A percentile compares a stretch with the other conserved stretches of the same genome.
phyloP scores from a whole-genome alignment of 352 stramenopile species.

The Phytopythium aichiense region DNA sequence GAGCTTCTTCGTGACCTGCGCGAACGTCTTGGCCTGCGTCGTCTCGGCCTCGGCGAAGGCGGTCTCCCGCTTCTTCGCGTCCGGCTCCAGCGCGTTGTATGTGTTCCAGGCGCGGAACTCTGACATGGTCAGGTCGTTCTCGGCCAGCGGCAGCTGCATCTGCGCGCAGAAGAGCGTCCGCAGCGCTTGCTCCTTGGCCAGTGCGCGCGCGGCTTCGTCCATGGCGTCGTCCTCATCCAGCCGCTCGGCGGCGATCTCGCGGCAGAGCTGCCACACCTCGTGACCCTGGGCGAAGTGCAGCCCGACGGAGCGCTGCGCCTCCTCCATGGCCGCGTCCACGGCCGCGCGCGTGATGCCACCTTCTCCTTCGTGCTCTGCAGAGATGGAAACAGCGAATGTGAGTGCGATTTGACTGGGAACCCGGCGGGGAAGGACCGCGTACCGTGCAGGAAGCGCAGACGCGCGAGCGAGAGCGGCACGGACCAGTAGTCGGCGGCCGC shows the following conservation, averaged over 20 bases:
- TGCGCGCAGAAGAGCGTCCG: constrained; percentile 45
- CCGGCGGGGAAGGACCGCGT: neutral
- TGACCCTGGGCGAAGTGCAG: constrained; percentile 54
- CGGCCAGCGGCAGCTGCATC: constrained; percentile 55
- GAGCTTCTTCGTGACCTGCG: constrained; percentile 57
- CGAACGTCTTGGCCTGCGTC: constrained; percentile 38
- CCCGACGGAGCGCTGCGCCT: constrained; percentile 29
- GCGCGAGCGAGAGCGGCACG: constrained; percentile 35
- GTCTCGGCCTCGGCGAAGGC: constrained; percentile 25
- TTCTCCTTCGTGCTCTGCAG: constrained; percentile 10
- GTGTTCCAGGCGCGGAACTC: constrained; percentile 68
- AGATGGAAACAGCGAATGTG: neutral
- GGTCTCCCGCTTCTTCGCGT: constrained; percentile 9
- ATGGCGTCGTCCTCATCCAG: constrained; percentile 21
- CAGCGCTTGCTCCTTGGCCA: constrained; percentile 34
- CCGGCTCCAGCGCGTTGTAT: constrained; percentile 46
- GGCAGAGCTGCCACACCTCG: constrained; percentile 54
- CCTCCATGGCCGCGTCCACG: constrained; percentile 27
- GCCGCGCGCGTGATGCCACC: constrained; percentile 7
- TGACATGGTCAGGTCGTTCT: constrained; percentile 73
- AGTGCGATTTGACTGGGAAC: neutral
- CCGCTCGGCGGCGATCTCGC: constrained; percentile 33
- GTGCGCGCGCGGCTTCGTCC: neutral
- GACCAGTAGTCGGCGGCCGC: constrained; percentile 52
- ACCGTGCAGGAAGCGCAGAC: constrained; percentile 35